Evolutionary conservation across 495 filamentous ascomycete genomes (phyloP).

Genomic region (Aspergillus leporis): DNA sequence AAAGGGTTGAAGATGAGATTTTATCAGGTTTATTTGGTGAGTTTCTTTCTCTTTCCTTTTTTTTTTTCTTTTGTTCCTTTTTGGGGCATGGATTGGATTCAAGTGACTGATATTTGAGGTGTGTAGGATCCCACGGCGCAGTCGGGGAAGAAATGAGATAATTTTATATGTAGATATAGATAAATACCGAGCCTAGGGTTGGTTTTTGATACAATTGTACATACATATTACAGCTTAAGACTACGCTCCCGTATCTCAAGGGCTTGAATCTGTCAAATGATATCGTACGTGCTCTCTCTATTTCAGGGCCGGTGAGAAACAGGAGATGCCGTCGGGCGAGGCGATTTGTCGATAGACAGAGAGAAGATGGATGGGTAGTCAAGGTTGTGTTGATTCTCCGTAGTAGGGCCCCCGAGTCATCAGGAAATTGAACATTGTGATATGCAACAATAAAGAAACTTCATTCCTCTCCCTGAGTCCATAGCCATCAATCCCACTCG

Average conservation of each 20-base stretch:
- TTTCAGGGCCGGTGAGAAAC: neutral
- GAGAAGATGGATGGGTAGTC: neutral
- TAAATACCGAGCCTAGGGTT: neutral
- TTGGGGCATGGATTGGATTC: neutral
- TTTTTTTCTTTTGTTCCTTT: slow-evolving; percentile 19
- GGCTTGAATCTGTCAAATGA: neutral
- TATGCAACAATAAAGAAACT: slow-evolving; percentile 22
- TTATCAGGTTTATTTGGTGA: slow-evolving; percentile 68
- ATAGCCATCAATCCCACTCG: slow-evolving; percentile 9
- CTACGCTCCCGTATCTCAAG: neutral
- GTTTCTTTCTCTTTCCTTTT: slow-evolving; percentile 26
- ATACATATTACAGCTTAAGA: neutral
- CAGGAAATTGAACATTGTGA: slow-evolving; percentile 15
- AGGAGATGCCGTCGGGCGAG: neutral
- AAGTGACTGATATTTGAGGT: neutral
- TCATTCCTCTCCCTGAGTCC: slow-evolving; percentile 21
- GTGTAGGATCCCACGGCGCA: slow-evolving; percentile 41
- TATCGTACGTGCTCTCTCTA: neutral
- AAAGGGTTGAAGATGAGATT: slow-evolving; percentile 56
- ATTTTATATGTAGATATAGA: neutral
- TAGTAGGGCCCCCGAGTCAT: neutral
- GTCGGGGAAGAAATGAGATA: slow-evolving; percentile 38
- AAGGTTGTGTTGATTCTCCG: slow-evolving; percentile 6
- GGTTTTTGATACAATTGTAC: neutral
- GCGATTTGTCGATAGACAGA: neutral